These are phyloP conservation scores for Hypoxylon fuscum DNA, from an alignment of 495 filamentous ascomycete genomes.

Conservation along the genomic window DNA sequence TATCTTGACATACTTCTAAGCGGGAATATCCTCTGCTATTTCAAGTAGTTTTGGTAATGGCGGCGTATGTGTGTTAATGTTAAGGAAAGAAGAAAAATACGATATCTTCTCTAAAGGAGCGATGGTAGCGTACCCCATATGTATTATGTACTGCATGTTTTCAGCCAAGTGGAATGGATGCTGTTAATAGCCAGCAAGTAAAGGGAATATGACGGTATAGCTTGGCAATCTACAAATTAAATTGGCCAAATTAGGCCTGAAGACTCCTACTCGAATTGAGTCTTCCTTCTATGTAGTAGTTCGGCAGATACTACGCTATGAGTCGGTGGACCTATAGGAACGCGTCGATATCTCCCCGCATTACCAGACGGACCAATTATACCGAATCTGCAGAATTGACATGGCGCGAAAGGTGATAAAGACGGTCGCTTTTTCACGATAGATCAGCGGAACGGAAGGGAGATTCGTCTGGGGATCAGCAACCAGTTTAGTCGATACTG, in stretches of 20 bases:
- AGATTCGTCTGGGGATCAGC: slow-evolving; percentile 39
- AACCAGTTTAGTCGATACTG: slow-evolving; percentile 11
- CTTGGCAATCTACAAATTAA: slow-evolving; percentile 3
- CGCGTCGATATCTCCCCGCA: slow-evolving; percentile 30
- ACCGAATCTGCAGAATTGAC: slow-evolving; percentile 2
- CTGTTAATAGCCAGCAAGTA: no score
- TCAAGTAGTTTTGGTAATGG: no score
- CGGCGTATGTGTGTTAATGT: no score
- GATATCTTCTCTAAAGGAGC: no score
- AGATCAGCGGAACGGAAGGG: slow-evolving; percentile 32
- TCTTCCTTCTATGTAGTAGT: slow-evolving; percentile 14
- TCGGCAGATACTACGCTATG: slow-evolving; percentile 23
- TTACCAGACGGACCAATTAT: slow-evolving; percentile 28
- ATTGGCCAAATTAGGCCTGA: no score
- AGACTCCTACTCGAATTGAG: no score
- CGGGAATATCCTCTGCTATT: no score
- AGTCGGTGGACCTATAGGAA: slow-evolving; percentile 29
- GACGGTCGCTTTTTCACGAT: slow-evolving; percentile 25
- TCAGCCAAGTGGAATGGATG: no score
- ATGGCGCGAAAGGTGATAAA: slow-evolving; percentile 17
- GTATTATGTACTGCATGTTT: not conserved
- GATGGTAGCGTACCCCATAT: no score
- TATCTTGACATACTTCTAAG: no score
- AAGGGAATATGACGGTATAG: not conserved
- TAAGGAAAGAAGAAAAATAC: no score